Base-by-base conservation (phyloP, 2,329 filamentous ascomycete genomes). In the Paecilomyces sp. region DNA sequence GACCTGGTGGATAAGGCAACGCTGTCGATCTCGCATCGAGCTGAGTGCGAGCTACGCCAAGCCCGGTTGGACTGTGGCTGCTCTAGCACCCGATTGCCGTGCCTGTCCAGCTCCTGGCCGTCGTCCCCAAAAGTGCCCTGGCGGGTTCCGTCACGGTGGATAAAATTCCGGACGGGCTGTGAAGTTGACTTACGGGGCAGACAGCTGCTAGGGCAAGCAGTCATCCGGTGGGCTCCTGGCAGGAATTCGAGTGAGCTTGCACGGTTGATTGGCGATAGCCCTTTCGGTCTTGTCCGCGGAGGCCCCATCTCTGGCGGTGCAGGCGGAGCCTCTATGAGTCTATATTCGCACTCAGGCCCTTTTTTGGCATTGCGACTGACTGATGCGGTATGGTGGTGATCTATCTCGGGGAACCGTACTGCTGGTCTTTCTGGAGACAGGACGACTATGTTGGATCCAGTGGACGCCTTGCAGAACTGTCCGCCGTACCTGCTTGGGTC, bases 261-360 rank as follows among this genome's bases (percentile, higher is more conserved):
- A 47, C 18, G 41, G 41, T 47, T 60, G 60, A 63, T 62, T 58
- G 58, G 58, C 60, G 50, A 53, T 62, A 62, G 58, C 33, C 33
- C 54, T 53, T 33, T 63, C 60, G 62, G 62, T 52, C 57, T 61
- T 60, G 60, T 62, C 60, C 61, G 61, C 54, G 41, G 50, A 54
- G 51, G 41, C 57, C 57, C 61, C 60, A 18, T 25, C 51, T 30
- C 51, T 53, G 51, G 51, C 51, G 22, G 51, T 30, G 51, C 51
- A 53, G 8, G 24, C 24, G 51, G 51, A 25, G 51, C 25, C 51
- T 53, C 51, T 51, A 51, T 51, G 22, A 18, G 15, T 51, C n/a
- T 53, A 30, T 25, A 30, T 53, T 53, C 24, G 24, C 51, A 53
- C 51, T 25, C 51, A 18, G 41, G 41, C 41, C 41, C 18, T n/a